Evolutionary conservation across 306 rosid genomes (phyloP).

Genomic region (Carpinus viminea): DNA sequence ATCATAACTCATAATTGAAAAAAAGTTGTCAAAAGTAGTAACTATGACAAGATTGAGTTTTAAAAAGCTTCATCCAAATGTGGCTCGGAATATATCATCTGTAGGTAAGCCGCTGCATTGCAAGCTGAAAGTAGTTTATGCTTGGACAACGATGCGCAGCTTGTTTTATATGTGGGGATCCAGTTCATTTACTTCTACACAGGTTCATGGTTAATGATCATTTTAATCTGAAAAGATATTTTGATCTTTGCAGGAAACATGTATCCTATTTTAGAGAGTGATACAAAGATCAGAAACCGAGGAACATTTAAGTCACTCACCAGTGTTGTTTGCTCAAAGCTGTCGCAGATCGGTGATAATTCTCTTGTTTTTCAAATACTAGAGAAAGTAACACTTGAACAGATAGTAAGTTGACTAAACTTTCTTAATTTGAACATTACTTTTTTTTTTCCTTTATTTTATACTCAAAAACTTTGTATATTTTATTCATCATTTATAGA

Average conservation of each 20-base stretch:
- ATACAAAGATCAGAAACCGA: conserved; percentile 22
- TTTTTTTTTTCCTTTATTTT: background rate
- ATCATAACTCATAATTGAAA: background rate
- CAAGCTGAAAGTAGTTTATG: background rate
- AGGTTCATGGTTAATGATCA: background rate
- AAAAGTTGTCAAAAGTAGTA: background rate
- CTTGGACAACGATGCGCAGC: background rate
- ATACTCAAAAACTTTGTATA: too few species aligned
- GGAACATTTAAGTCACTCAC: conserved; percentile 51
- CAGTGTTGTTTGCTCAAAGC: conserved; percentile 43
- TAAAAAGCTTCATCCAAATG: background rate
- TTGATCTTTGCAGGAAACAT: conserved; percentile 43
- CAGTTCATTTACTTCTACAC: background rate
- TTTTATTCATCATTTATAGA: too few species aligned
- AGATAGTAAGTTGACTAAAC: conserved; percentile 50
- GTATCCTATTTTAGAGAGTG: conserved; percentile 40
- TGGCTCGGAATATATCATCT: background rate
- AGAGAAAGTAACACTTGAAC: conserved; percentile 57
- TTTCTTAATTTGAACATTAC: background rate
- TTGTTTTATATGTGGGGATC: background rate
- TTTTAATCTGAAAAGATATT: conserved; percentile 1
- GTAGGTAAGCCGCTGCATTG: background rate
- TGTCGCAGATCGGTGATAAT: conserved; percentile 69
- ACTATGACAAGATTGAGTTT: background rate
- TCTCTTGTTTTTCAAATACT: conserved; percentile 53